phyloP scores from a whole-genome alignment of 352 stramenopile genomes.

The Globisporangium perplexum region DNA sequence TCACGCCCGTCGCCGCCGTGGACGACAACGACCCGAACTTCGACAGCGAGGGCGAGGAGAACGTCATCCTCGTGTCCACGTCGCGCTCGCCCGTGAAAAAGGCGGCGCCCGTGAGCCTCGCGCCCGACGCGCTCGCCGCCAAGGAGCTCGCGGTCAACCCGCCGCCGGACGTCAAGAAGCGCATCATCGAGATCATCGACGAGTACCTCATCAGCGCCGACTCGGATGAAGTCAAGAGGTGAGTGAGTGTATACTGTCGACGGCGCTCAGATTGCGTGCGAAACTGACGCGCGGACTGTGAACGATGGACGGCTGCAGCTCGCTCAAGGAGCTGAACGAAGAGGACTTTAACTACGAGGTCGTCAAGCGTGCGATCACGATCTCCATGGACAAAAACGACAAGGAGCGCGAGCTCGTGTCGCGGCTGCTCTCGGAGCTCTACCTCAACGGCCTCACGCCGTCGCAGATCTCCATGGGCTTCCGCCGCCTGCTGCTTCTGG shows the following conservation, averaged over 20 bases:
- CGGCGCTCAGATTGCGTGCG: no score
- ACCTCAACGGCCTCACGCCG: conserved; percentile 82
- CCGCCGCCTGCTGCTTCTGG: conserved; percentile 92
- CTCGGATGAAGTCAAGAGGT: conserved; percentile 84
- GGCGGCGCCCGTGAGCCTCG: conserved; percentile 36
- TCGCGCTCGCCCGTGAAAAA: conserved; percentile 37
- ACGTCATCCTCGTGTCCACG: conserved; percentile 82
- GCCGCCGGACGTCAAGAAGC: conserved; percentile 85
- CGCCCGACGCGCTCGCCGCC: conserved; percentile 59
- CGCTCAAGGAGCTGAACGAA: conserved; percentile 58
- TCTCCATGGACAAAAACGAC: conserved; percentile 93
- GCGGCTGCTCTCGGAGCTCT: conserved; percentile 90
- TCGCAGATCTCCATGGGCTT: conserved; percentile 91
- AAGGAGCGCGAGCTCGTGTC: conserved; percentile 91
- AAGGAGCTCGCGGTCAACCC: conserved; percentile 75
- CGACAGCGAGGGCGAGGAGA: conserved; percentile 89
- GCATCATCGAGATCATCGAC: conserved; percentile 84
- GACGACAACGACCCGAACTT: conserved; percentile 93
- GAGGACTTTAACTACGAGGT: conserved; percentile 89
- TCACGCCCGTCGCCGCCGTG: conserved; percentile 47
- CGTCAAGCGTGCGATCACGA: conserved; percentile 93
- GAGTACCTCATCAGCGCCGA: conserved; percentile 89
- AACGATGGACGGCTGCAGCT: no score
- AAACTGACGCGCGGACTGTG: no score
- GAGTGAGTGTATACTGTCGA: conserved; percentile 2